Percentiles rank a stretch among this genome's conserved stretches.
These are phyloP conservation scores for Phyllosticta citribraziliensis DNA, from an alignment of 2,329 filamentous ascomycete species.

Conservation along the genomic window DNA sequence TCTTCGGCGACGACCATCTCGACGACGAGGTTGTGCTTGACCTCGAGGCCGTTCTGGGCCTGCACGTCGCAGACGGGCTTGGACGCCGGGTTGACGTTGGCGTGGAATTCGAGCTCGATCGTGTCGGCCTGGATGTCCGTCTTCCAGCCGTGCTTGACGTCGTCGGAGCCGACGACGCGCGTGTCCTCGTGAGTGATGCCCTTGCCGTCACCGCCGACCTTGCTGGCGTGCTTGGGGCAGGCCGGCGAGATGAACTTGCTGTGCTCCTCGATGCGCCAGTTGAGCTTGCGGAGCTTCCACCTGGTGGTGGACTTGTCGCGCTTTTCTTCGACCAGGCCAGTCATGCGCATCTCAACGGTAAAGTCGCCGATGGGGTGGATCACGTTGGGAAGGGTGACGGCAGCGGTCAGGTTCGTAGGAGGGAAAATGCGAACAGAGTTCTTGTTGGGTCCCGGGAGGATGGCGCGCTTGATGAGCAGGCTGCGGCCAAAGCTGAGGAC, in stretches of 20 bases:
- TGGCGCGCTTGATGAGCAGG: constrained; percentile 67
- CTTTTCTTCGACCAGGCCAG: constrained; percentile 70
- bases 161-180: constrained; percentile 68
- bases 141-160: constrained; percentile 86
- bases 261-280: constrained; percentile 87
- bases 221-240: constrained; percentile 64
- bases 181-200: constrained; percentile 64
- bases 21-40: constrained; percentile 77
- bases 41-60: constrained; percentile 61
- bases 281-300: constrained; percentile 85
- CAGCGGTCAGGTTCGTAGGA: constrained; percentile 84
- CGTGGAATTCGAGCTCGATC: constrained; percentile 74
- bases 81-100: constrained; percentile 49
- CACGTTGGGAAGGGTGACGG: constrained; percentile 70
- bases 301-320: constrained; percentile 59
- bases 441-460: constrained; percentile 71
- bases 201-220: constrained; percentile 56
- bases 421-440: constrained; percentile 91
- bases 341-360: constrained; percentile 67
- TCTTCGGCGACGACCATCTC: constrained; percentile 94
- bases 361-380: constrained; percentile 81
- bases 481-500: constrained; percentile 56
- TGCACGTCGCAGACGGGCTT: constrained; percentile 72
- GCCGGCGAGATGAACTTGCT: constrained; percentile 69
- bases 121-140: constrained; percentile 54